These are phyloP conservation scores for Cryptococcus sp. DNA, from an alignment of 1,284 basidiomycete species.

Conservation along the genomic window DNA sequence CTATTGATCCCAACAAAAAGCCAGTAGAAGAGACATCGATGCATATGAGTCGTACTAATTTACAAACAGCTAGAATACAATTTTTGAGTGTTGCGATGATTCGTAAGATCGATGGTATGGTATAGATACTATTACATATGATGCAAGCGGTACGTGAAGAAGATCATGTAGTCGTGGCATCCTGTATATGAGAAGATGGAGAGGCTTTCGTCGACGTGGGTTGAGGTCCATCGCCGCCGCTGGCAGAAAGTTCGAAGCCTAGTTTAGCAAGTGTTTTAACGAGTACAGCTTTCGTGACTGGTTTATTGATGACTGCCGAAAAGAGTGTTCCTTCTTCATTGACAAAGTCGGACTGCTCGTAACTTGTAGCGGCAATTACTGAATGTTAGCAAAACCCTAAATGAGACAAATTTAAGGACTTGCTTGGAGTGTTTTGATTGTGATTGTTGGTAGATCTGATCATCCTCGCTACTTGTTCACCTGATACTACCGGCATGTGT, in stretches of 20 bases:
- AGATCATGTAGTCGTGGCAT: too few species aligned
- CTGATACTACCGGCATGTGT: slow-evolving; percentile 45
- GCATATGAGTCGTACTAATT: too few species aligned
- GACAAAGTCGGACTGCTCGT: slow-evolving; percentile 53
- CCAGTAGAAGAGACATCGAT: too few species aligned
- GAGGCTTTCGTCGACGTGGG: not conserved
- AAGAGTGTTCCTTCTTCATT: slow-evolving; percentile 80
- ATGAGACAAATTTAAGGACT: slow-evolving; percentile 6
- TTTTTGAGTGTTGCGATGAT: too few species aligned
- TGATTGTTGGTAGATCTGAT: slow-evolving; percentile 48
- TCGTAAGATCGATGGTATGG: too few species aligned
- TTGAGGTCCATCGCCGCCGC: not conserved
- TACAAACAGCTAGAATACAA: too few species aligned
- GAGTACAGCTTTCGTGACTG: slow-evolving; percentile 78
- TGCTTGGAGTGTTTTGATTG: slow-evolving; percentile 48
- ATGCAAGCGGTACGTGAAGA: too few species aligned
- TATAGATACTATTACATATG: too few species aligned
- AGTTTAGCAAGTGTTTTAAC: slow-evolving; percentile 71
- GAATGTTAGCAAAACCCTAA: not conserved
- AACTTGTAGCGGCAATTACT: slow-evolving; percentile 56
- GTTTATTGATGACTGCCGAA: slow-evolving; percentile 78
- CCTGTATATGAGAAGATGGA: too few species aligned
- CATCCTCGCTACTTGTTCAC: slow-evolving; percentile 49
- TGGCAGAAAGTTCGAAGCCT: slow-evolving; percentile 57
- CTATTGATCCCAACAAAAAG: too few species aligned